Percentiles rank a stretch among this genome's conserved stretches.
These are phyloP conservation scores for Tetracladium setigerum DNA, from an alignment of 495 filamentous ascomycete genomes.

Conservation along the genomic window DNA sequence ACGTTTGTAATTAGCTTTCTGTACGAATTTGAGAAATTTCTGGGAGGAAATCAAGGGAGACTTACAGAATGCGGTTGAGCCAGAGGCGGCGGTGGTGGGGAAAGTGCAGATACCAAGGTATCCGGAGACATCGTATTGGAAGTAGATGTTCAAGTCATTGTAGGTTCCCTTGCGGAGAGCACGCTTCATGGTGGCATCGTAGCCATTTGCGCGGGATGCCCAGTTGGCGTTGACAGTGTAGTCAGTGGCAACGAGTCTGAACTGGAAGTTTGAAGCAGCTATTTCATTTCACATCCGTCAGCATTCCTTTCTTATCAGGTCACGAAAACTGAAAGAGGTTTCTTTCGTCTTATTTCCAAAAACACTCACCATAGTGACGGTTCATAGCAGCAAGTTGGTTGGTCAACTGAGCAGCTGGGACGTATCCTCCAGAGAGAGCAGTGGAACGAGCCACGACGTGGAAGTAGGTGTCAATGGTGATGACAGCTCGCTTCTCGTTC, in stretches of 20 bases:
- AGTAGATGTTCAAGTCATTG: conserved; percentile 55
- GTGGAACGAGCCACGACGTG: conserved; percentile 49
- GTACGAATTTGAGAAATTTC: too few relatives aligned
- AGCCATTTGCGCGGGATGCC: conserved; percentile 32
- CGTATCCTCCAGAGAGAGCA: conserved; percentile 35
- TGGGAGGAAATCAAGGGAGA: too few relatives aligned
- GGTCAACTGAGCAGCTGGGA: conserved; percentile 34
- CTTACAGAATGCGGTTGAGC: conserved; percentile 20
- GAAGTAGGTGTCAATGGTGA: conserved; percentile 50
- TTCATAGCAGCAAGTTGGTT: conserved; percentile 18
- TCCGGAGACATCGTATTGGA: conserved; percentile 42
- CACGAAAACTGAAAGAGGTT: conserved; percentile 31
- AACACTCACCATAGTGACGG: not conserved
- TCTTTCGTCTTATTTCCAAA: too few relatives aligned
- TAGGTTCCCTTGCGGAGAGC: conserved; percentile 54
- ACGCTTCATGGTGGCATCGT: conserved; percentile 48
- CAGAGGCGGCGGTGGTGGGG: conserved; percentile 15
- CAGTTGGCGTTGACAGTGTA: conserved; percentile 52
- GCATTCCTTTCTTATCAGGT: conserved; percentile 39
- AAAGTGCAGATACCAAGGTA: conserved; percentile 38
- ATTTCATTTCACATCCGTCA: conserved; percentile 29
- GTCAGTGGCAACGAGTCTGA: conserved; percentile 42
- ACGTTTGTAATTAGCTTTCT: too few relatives aligned
- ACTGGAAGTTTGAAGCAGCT: conserved; percentile 39
- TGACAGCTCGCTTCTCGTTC: conserved; percentile 7